Conservation (phyloP, 192 early-diverging fungal species). For the Coemansia sp. region DNA sequence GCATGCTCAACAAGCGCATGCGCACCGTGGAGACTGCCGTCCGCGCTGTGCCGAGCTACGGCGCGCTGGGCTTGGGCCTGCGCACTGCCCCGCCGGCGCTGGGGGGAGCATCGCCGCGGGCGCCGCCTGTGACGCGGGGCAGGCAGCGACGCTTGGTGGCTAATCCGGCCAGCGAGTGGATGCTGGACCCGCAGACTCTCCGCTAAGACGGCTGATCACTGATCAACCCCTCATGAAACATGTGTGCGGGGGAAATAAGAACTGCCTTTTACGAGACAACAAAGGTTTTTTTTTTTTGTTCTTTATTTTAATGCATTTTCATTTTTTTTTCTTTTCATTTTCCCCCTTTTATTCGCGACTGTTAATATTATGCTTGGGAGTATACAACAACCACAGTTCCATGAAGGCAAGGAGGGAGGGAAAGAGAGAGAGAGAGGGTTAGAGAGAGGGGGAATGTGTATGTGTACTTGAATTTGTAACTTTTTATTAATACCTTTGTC, state of each 20-base stretch:
- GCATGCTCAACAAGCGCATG: conserved; percentile 34
- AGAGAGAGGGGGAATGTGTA: no score
- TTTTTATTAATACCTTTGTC: no score
- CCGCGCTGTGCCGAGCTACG: conserved; percentile 8
- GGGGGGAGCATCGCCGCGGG: neutral
- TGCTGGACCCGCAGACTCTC: neutral
- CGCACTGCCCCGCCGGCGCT: neutral
- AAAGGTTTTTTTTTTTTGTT: neutral
- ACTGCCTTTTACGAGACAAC: neutral
- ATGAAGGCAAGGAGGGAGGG: neutral
- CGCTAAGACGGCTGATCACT: no score
- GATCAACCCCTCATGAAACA: neutral
- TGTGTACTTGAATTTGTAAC: no score
- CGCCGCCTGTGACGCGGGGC: neutral
- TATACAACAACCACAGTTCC: neutral
- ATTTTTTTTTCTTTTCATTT: neutral
- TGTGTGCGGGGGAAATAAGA: neutral
- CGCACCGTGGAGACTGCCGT: conserved; percentile 8
- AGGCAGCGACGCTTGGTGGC: conserved; percentile 7
- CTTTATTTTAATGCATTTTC: neutral
- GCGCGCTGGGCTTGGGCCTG: conserved; percentile 18
- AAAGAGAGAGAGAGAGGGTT: no score
- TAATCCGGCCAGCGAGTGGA: neutral
- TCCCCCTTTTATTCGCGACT: neutral
- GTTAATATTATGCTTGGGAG: conserved; percentile 4